Evolutionary conservation across 2,329 filamentous ascomycete species (phyloP).

Genomic region (Colletotrichum costaricense): DNA sequence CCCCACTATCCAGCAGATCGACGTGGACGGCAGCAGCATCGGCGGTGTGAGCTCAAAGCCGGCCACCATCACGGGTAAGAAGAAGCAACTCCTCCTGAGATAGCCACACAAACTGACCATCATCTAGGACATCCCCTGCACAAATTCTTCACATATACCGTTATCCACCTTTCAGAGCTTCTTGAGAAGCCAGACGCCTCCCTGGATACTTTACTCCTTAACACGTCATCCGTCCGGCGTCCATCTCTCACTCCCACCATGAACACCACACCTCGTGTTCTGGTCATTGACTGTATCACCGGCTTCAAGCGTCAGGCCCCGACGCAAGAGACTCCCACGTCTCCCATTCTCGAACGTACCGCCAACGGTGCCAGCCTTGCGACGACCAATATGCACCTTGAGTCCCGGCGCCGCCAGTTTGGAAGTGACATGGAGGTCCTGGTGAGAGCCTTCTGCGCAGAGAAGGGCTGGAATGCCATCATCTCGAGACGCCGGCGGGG

Average conservation of each 20-base stretch:
- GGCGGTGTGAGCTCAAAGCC: conserved; percentile 57
- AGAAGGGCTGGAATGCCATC: conserved; percentile 79
- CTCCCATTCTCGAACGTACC: conserved; percentile 56
- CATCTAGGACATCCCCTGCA: conserved; percentile 69
- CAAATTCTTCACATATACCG: conserved; percentile 70
- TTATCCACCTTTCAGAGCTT: conserved; percentile 69
- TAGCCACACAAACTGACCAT: conserved; percentile 7
- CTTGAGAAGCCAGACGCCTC: conserved; percentile 58
- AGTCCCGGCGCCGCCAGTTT: conserved; percentile 67
- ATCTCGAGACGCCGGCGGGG: conserved; percentile 75
- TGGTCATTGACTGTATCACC: conserved; percentile 74
- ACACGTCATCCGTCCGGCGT: conserved; percentile 45
- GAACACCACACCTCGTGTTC: conserved; percentile 54
- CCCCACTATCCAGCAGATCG: conserved; percentile 68
- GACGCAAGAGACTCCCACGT: conserved; percentile 59
- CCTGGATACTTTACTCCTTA: conserved; percentile 59
- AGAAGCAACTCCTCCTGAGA: conserved; percentile 32
- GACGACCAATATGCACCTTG: conserved; percentile 65
- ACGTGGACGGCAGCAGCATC: conserved; percentile 58
- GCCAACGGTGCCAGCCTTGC: conserved; percentile 53
- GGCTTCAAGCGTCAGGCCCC: conserved; percentile 56
- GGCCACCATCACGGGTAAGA: conserved; percentile 60
- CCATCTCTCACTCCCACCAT: conserved; percentile 44
- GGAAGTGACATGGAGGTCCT: conserved; percentile 77
- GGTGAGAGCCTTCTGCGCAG: conserved; percentile 78